These are phyloP conservation scores for Penicillium paxilli DNA, from an alignment of 495 filamentous ascomycete genomes.

Conservation along the genomic window DNA sequence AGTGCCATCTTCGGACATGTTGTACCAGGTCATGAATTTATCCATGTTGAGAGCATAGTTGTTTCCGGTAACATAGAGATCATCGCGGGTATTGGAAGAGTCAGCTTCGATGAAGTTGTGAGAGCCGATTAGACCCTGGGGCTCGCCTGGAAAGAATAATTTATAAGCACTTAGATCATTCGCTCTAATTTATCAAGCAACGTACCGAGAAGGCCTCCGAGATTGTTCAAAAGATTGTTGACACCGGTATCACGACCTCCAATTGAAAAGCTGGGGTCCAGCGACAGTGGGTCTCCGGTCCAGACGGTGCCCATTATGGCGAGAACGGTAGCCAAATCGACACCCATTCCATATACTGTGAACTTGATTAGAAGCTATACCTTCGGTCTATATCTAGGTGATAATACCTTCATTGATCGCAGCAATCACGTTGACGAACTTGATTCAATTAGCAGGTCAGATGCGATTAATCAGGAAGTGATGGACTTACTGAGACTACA, in stretches of 20 bases:
- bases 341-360: conserved; percentile 50
- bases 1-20: conserved; percentile 34
- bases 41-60: conserved; percentile 40
- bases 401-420: conserved; percentile 39
- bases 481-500: conserved; percentile 33
- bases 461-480: conserved; percentile 6
- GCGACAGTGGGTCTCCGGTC: conserved; percentile 44
- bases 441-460: conserved; percentile 24
- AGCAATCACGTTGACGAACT: conserved; percentile 24
- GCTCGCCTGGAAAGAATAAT: conserved; percentile 22
- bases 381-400: no score
- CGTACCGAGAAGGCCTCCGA: conserved; percentile 26
- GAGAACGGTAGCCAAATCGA: conserved; percentile 51
- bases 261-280: conserved; percentile 43
- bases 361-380: no score
- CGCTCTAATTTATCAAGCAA: background rate
- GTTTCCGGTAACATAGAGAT: conserved; percentile 50
- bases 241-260: conserved; percentile 30
- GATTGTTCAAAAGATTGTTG: conserved; percentile 30
- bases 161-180: background rate
- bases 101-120: conserved; percentile 61
- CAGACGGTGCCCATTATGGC: conserved; percentile 51
- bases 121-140: conserved; percentile 49
- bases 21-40: conserved; percentile 42
- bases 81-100: conserved; percentile 53